These are phyloP conservation scores for Starmerella roubikii DNA, from an alignment of 805 yeast genomes.

Conservation along the genomic window DNA sequence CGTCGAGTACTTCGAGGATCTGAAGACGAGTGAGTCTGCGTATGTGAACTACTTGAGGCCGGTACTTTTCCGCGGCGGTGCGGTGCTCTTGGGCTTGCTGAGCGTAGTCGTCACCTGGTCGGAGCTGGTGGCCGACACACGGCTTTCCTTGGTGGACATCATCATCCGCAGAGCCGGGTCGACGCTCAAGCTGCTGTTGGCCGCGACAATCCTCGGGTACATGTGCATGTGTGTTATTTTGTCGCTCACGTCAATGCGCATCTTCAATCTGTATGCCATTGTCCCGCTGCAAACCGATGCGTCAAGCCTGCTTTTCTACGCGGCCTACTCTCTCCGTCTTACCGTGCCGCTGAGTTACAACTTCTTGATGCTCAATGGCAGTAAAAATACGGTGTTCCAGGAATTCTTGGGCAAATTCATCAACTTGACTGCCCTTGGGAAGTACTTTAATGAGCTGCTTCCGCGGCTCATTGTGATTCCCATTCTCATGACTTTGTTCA, in stretches of 20 bases:
- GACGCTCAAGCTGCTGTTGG: constrained; percentile 30
- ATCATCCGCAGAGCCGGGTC: constrained; percentile 30
- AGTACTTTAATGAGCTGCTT: constrained; percentile 55
- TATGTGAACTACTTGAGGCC: constrained; percentile 31
- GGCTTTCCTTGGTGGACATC: constrained; percentile 45
- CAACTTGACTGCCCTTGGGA: constrained; percentile 61
- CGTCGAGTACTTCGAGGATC: constrained; percentile 45
- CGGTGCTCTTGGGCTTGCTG: constrained; percentile 32
- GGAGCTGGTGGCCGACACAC: constrained; percentile 60
- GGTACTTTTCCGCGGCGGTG: constrained; percentile 30
- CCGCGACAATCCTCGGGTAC: constrained; percentile 40
- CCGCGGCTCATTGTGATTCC: constrained; percentile 69
- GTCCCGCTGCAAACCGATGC: constrained; percentile 61
- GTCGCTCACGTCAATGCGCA: constrained; percentile 50
- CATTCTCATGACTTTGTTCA: constrained; percentile 45
- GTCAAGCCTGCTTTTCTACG: constrained; percentile 60
- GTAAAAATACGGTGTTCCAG: constrained; percentile 45
- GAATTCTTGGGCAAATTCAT: constrained; percentile 63
- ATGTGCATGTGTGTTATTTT: constrained; percentile 57
- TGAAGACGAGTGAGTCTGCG: constrained; percentile 15
- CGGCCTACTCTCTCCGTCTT: constrained; percentile 66
- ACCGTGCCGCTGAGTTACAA: constrained; percentile 74
- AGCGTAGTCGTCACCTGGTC: constrained; percentile 54
- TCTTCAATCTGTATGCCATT: constrained; percentile 65
- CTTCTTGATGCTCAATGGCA: constrained; percentile 51